Base-by-base conservation (phyloP, 768 basidiomycete genomes). In the Xanthoconium purpureum region DNA sequence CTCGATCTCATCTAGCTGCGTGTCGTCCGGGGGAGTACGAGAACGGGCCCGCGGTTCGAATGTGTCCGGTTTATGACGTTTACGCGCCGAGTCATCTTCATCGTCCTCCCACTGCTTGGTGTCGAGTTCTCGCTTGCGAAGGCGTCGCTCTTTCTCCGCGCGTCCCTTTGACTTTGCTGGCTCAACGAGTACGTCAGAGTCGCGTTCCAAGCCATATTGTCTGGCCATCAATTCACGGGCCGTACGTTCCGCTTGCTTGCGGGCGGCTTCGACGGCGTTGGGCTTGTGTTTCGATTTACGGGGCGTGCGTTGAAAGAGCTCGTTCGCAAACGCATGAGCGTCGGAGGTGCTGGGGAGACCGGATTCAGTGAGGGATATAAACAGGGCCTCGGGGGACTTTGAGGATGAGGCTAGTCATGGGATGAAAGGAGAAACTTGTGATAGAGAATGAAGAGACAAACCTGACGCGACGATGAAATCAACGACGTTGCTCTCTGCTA, bases 51-150 rank as follows among this genome's bases (percentile, higher is more conserved):
- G 59, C 5, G 61, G 52, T n/a, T 46, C 3, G 30, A n/a, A 15
- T 42, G 79, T 78, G n/a, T 83, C 82, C 2, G 76, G 71, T 62
- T 77, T 82, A 70, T 77, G 69, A 55, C 85, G 82, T 68, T 89
- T 92, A 69, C 84, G 77, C 38, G 80, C 75, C 68, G 83, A 76
- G 61, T 93, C 91, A 55, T 94, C 93, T 57, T 91, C 92, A 59
- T 93, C 94, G 62, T 90, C 92, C 70, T 92, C 89, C 93, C 94
- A 95, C 56, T 91, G 88, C 52, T 84, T 87, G 20, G 77, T 82
- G 58, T 91, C 89, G 55, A 84, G 81, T 32, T 95, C 93, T 47
- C 93, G 78, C 70, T 94, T 95, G 61, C 94, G 79, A 38, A 82
- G 77, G 58, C 85, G 83, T 54, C 84, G 79, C 37, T 88, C 79